These are phyloP conservation scores for Apiospora sp. DNA, from an alignment of 2,329 filamentous ascomycete species.

Conservation along the genomic window DNA sequence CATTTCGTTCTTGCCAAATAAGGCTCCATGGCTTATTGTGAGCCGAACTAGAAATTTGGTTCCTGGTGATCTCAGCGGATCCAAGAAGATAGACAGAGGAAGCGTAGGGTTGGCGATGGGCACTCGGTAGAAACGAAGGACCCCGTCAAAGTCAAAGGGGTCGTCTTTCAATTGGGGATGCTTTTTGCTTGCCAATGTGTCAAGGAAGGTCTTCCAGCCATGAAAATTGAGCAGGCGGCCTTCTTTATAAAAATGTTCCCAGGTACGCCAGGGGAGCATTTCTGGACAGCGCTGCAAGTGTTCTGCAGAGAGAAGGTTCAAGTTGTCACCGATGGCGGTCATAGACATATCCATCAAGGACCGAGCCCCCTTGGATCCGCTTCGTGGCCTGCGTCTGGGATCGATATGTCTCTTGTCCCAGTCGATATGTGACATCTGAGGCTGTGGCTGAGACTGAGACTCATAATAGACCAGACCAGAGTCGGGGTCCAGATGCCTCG, in stretches of 20 bases:
- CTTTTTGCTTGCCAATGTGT: background rate
- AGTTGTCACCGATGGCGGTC: background rate
- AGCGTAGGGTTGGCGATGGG: background rate
- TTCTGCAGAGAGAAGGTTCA: background rate
- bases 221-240: background rate
- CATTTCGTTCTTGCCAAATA: background rate
- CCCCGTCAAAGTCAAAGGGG: background rate
- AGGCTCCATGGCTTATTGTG: background rate
- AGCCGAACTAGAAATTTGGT: background rate
- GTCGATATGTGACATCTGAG: background rate
- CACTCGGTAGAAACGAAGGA: background rate
- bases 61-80: background rate
- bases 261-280: background rate
- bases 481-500: background rate
- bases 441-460: background rate
- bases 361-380: background rate
- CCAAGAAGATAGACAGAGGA: background rate
- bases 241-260: background rate
- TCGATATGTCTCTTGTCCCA: background rate
- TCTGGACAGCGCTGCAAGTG: background rate
- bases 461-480: background rate
- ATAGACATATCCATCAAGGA: conserved; percentile 1
- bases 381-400: background rate
- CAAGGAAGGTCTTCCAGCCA: conserved; percentile 2
- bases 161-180: background rate